phyloP scores from a whole-genome alignment of 306 rosid species.

The Hippophae rhamnoides region DNA sequence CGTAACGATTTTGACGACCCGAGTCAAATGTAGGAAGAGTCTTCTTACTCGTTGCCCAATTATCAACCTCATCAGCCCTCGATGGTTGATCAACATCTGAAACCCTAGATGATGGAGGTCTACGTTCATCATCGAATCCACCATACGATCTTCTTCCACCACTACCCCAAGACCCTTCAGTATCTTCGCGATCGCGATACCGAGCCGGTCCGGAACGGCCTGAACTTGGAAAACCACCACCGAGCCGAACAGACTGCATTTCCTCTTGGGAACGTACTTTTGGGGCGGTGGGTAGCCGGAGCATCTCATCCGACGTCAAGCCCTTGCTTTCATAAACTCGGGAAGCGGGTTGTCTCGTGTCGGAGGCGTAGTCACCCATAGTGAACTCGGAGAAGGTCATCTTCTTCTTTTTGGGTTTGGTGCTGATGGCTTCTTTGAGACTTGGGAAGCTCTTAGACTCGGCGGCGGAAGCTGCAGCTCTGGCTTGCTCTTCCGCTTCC shows the following conservation, averaged over 20 bases:
- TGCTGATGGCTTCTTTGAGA: constrained; percentile 56
- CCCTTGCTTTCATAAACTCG: constrained; percentile 15
- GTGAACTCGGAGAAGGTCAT: constrained; percentile 33
- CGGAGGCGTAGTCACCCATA: constrained; percentile 1
- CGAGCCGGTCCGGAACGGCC: constrained; percentile 35
- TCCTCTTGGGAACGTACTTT: constrained; percentile 76
- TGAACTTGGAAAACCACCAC: constrained; percentile 62
- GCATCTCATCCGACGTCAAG: constrained; percentile 67
- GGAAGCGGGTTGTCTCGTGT: constrained; percentile 5
- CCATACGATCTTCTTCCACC: constrained; percentile 68
- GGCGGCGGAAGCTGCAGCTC: constrained; percentile 26
- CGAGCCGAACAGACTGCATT: constrained; percentile 50
- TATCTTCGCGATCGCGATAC: constrained; percentile 51
- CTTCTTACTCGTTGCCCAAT: constrained; percentile 69
- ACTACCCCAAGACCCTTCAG: constrained; percentile 73
- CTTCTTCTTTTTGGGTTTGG: constrained; percentile 76
- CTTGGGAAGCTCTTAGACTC: constrained; percentile 61
- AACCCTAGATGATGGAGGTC: constrained; percentile 71
- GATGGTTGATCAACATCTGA: constrained; percentile 82
- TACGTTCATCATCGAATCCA: constrained; percentile 80
- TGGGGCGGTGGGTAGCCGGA: constrained; percentile 81
- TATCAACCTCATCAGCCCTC: constrained; percentile 93
- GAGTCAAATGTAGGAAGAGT: constrained; percentile 51
- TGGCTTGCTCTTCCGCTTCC: constrained; percentile 69
- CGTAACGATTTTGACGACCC: constrained; percentile 55